A percentile compares a stretch with the other conserved stretches of the same genome.
phyloP scores from a whole-genome alignment of 352 stramenopile species.

The Phytophthora fragariaefolia region DNA sequence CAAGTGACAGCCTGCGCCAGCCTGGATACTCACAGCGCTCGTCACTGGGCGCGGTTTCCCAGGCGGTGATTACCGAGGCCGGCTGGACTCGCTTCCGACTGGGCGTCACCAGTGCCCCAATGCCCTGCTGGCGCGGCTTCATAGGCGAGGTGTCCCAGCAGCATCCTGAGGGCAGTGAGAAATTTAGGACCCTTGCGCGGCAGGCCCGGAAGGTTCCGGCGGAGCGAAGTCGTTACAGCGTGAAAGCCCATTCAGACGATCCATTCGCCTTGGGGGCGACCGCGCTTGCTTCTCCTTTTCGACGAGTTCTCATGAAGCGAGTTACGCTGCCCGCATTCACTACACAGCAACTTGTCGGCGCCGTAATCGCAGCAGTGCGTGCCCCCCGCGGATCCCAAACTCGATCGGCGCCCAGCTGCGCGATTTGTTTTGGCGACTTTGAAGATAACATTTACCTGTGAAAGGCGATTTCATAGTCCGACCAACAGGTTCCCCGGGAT shows the following conservation, averaged over 20 bases:
- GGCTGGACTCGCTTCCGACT: not conserved
- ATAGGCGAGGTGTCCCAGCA: constrained; percentile 22
- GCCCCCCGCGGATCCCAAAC: constrained; percentile 2
- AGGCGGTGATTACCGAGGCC: not conserved
- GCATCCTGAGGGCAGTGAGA: constrained; percentile 26
- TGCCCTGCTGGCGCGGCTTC: constrained; percentile 11
- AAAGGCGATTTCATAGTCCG: constrained; percentile 17
- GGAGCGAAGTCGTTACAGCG: constrained; percentile 25
- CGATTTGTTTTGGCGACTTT: constrained; percentile 16
- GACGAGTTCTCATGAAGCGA: constrained; percentile 14
- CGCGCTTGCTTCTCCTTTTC: too few species aligned
- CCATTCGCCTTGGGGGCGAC: constrained; percentile 9
- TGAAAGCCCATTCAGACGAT: constrained; percentile 16
- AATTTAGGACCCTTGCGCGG: constrained; percentile 9
- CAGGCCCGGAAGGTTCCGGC: constrained; percentile 24
- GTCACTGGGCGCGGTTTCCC: not conserved
- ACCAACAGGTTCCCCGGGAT: constrained; percentile 11
- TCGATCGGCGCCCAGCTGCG: constrained; percentile 26
- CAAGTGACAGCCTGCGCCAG: constrained; percentile 7
- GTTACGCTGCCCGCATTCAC: not conserved
- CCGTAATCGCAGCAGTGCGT: constrained; percentile 12
- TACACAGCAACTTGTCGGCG: not conserved
- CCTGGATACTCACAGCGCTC: not conserved
- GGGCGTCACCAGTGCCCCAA: not conserved
- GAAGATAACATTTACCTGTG: not conserved